These are phyloP conservation scores for Apiotrichum gracile DNA, from an alignment of 1,284 basidiomycete species.

Conservation along the genomic window DNA sequence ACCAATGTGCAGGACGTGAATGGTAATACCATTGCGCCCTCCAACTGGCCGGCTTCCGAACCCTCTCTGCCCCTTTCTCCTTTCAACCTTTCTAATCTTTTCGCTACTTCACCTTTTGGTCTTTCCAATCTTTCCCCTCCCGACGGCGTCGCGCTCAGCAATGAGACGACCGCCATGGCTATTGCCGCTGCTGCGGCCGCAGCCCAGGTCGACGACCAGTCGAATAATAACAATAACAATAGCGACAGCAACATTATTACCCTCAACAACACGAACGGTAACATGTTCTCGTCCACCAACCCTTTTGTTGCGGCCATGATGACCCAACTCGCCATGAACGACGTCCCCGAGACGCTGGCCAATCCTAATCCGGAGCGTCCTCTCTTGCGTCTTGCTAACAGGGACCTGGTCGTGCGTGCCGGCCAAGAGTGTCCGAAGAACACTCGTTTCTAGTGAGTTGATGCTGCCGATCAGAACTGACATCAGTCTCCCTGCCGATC, in stretches of 20 bases:
- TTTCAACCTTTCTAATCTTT: slow-evolving; percentile 30
- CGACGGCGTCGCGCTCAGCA: slow-evolving; percentile 5
- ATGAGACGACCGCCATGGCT: slow-evolving; percentile 16
- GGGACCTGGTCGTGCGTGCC: slow-evolving; percentile 8
- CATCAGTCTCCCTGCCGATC: slow-evolving; percentile 35
- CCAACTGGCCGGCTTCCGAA: slow-evolving; percentile 5
- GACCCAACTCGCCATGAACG: slow-evolving; percentile 36
- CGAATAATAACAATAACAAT: slow-evolving; percentile 2
- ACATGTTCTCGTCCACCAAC: slow-evolving; percentile 7
- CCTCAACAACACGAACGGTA: not conserved
- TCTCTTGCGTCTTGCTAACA: slow-evolving; percentile 31
- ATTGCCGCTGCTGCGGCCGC: slow-evolving; percentile 12
- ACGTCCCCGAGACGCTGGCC: slow-evolving; percentile 33
- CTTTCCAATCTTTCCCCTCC: not conserved
- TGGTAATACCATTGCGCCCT: not conserved
- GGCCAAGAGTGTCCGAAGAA: slow-evolving; percentile 11
- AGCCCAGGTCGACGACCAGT: not conserved
- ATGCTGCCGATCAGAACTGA: not conserved
- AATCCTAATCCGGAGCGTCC: slow-evolving; percentile 46
- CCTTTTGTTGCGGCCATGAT: slow-evolving; percentile 27
- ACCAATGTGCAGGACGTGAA: not conserved
- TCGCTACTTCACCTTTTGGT: slow-evolving; percentile 33
- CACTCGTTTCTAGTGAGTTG: slow-evolving; percentile 17
- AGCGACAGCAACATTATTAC: not conserved
- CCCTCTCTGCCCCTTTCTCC: slow-evolving; percentile 26